Evolutionary conservation across 2,329 filamentous ascomycete species (phyloP).

Genomic region (Periconia macrospinosa): DNA sequence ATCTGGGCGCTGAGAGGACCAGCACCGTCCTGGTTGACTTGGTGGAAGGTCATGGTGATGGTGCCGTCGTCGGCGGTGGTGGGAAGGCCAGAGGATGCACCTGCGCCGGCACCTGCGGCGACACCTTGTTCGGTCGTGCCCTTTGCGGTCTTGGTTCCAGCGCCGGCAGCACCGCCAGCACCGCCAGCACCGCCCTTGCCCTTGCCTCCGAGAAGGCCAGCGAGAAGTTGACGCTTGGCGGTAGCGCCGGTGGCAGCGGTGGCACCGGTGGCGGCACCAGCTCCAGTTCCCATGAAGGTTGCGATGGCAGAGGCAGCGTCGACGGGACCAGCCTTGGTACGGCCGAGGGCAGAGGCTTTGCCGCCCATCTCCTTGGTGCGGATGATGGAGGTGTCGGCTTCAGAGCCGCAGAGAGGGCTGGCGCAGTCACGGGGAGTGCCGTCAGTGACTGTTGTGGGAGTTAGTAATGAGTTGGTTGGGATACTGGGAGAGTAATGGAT

Average conservation of each 20-base stretch:
- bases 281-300: constrained; percentile 57
- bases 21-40: constrained; percentile 72
- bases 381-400: constrained; percentile 72
- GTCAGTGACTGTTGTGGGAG: constrained; percentile 54
- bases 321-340: constrained; percentile 63
- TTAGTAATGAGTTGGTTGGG: constrained; percentile 9
- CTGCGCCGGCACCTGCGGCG: constrained; percentile 57
- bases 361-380: constrained; percentile 60
- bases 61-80: constrained; percentile 63
- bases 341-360: constrained; percentile 63
- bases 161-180: constrained; percentile 36
- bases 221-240: constrained; percentile 30
- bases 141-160: constrained; percentile 52
- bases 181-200: constrained; percentile 18
- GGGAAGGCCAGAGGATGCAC: constrained; percentile 59
- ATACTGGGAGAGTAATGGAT: neutral
- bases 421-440: constrained; percentile 70
- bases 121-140: constrained; percentile 57
- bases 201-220: constrained; percentile 29
- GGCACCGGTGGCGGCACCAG: constrained; percentile 6
- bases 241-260: constrained; percentile 5
- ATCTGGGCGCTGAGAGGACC: constrained; percentile 64
- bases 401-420: constrained; percentile 63
- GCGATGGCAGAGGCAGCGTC: constrained; percentile 60
- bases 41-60: constrained; percentile 66